Percentiles rank a stretch among this genome's conserved stretches.
phyloP scores from a whole-genome alignment of 2,329 filamentous ascomycete species.

The Amylocarpus encephaloides region DNA sequence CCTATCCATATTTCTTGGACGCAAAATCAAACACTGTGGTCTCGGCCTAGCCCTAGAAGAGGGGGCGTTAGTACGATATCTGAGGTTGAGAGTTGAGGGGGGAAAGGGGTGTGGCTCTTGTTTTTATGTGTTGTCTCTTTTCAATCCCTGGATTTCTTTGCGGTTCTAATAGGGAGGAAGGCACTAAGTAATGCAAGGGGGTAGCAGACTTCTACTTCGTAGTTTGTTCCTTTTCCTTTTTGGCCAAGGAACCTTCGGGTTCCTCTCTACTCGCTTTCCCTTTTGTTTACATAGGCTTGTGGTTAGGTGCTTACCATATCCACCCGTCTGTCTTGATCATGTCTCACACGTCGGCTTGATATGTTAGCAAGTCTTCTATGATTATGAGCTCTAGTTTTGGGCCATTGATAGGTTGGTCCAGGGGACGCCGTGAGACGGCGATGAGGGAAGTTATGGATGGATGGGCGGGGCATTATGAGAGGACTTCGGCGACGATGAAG shows the following conservation, averaged over 20 bases:
- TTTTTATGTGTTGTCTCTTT: not conserved
- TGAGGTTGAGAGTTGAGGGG: too few species aligned
- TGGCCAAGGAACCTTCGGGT: not conserved
- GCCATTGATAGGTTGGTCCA: slow-evolving; percentile 26
- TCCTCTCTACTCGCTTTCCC: not conserved
- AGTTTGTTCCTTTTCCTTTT: not conserved
- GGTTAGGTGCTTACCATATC: not conserved
- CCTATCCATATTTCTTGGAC: too few species aligned
- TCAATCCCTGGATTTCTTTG: not conserved
- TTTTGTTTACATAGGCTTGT: not conserved
- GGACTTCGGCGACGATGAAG: slow-evolving; percentile 47
- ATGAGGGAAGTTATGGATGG: slow-evolving; percentile 45
- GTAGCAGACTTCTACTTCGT: not conserved
- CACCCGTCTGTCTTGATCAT: not conserved
- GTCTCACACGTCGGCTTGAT: not conserved
- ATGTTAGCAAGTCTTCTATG: not conserved
- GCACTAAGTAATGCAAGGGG: not conserved
- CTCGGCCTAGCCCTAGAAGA: too few species aligned
- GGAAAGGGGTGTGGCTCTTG: too few species aligned
- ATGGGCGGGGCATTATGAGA: slow-evolving; percentile 44
- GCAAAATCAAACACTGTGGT: too few species aligned
- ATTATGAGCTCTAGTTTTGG: not conserved
- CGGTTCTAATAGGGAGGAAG: not conserved
- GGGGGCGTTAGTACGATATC: too few species aligned
- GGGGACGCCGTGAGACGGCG: slow-evolving; percentile 43